Evolutionary conservation across 2,329 filamentous ascomycete species (phyloP), one percentile per base, ranked within the genome.

Genomic region (Fusarium irregulare): DNA sequence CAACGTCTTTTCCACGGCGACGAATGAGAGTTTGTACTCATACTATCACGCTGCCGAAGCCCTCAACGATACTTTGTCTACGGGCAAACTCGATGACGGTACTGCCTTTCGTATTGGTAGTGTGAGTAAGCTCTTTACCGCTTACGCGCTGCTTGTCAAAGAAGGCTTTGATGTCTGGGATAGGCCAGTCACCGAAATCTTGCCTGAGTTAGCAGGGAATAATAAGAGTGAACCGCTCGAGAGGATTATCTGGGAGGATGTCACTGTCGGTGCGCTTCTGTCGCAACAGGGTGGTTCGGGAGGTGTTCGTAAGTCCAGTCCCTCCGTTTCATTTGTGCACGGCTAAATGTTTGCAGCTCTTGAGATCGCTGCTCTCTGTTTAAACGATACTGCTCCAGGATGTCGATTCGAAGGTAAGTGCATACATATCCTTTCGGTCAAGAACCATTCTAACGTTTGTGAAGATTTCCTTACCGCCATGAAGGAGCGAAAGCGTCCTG

Each of bases 1-100:
- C 2, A 75, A 76, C 13, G 75, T 76, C 23, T 76, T 76, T 32
- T 76, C 74, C 0, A 66, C 75, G 0, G 61, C 64, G 0, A 76
- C 75, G 0, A 76, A 76, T 7, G 40, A 50, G 3, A 76, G 73
- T 7, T 21, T 76, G 6, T 76, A 73, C 18, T 75, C 50, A 21
- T 70, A 75, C 34, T 68, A 47, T 8, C 72, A 76, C 23, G 49
- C 60, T 4, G 74, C 72, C 1, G 56, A 72, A 3, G 62, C 53
- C 0, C 57, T 66, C 2, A 44, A 76, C 0, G 44, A 53, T 21
- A 64, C 64, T 0, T 44, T 78, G 0, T 76, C 73, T 0, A 53
- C 64, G 0, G 70, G 68, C 0, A 49, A 60, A 0, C 45, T 78
- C 6, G 69, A 57, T 9, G 72, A 74, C 1, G 32, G 47, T 4